A percentile compares a stretch with the other conserved stretches of the same genome.
Evolutionary conservation across 2,329 filamentous ascomycete genomes (phyloP).

Genomic region (Dactylellina parvicollis): DNA sequence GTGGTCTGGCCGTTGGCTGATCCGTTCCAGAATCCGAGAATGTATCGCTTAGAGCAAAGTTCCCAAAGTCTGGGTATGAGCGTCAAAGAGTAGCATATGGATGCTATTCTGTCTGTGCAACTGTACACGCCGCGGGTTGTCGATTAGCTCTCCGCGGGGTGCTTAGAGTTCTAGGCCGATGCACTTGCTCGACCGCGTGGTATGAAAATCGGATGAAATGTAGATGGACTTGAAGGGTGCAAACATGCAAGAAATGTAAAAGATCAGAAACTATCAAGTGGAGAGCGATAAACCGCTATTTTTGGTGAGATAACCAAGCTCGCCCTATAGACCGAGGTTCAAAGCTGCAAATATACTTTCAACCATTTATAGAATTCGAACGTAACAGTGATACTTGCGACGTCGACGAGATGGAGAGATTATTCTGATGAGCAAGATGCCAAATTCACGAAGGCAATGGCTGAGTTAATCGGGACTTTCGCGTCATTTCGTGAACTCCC

Average conservation of each 20-base stretch:
- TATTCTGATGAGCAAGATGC: too few species aligned
- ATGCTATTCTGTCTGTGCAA: slow-evolving; percentile 19
- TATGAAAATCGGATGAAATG: slow-evolving; percentile 34
- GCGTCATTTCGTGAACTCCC: slow-evolving; percentile 20
- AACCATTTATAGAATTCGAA: too few species aligned
- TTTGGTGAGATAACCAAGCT: too few species aligned
- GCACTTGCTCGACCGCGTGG: slow-evolving; percentile 18
- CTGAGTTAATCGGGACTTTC: not conserved
- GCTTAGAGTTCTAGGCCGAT: not conserved
- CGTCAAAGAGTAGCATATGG: slow-evolving; percentile 10
- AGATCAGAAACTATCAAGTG: too few species aligned
- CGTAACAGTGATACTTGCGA: too few species aligned
- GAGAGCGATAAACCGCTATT: too few species aligned
- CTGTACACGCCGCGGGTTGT: slow-evolving; percentile 21
- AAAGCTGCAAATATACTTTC: too few species aligned
- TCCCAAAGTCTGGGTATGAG: slow-evolving; percentile 19
- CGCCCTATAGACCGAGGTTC: too few species aligned
- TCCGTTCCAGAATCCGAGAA: slow-evolving; percentile 30
- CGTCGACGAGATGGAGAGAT: too few species aligned
- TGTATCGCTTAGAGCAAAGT: slow-evolving; percentile 35
- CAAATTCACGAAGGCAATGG: too few species aligned
- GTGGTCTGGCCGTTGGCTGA: slow-evolving; percentile 52
- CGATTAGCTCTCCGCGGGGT: slow-evolving; percentile 39
- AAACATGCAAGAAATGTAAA: too few species aligned
- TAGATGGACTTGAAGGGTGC: too few species aligned